Percentiles rank a stretch among this genome's conserved stretches.
These are phyloP conservation scores for Daldinia caldariorum DNA, from an alignment of 495 filamentous ascomycete genomes.

Conservation along the genomic window DNA sequence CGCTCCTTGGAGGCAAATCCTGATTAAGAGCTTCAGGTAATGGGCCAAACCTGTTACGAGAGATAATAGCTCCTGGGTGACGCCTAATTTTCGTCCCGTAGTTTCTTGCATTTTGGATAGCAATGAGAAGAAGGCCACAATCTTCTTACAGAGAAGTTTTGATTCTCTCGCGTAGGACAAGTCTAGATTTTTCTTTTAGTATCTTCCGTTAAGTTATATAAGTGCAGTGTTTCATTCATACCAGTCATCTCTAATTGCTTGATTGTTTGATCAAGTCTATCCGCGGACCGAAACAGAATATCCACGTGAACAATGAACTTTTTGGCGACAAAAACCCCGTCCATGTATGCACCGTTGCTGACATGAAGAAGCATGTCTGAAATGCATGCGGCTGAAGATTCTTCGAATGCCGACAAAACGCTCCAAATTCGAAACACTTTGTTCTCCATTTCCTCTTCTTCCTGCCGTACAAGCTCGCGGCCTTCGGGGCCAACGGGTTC, in stretches of 20 bases:
- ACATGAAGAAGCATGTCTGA: constrained; percentile 99
- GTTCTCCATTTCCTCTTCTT: constrained; percentile 95
- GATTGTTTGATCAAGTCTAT: constrained; percentile 80
- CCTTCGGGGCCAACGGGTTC: constrained; percentile 74
- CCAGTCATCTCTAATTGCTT: constrained; percentile 76
- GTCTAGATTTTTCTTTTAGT: constrained; percentile 60
- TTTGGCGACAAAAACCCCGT: constrained; percentile 95
- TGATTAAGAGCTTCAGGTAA: constrained; percentile 96
- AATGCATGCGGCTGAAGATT: constrained; percentile 96
- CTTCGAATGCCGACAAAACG: constrained; percentile 94
- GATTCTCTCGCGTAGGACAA: constrained; percentile 93
- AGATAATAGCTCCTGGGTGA: constrained; percentile 95
- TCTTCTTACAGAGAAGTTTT: constrained; percentile 98
- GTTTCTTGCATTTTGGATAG: constrained; percentile 93
- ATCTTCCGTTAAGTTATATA: background rate
- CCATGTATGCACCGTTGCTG: constrained; percentile 95
- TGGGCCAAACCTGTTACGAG: constrained; percentile 97
- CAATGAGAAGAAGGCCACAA: constrained; percentile 95
- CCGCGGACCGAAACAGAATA: constrained; percentile 88
- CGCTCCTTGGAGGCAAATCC: constrained; percentile 94
- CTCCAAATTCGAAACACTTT: constrained; percentile 99
- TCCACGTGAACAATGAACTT: constrained; percentile 97
- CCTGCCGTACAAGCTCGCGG: constrained; percentile 77
- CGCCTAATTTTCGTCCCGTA: constrained; percentile 85
- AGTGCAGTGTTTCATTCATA: constrained; percentile 55